These are phyloP conservation scores for Dictyostelium purpureum DNA, from an alignment of 78 protist species.

Conservation along the genomic window DNA sequence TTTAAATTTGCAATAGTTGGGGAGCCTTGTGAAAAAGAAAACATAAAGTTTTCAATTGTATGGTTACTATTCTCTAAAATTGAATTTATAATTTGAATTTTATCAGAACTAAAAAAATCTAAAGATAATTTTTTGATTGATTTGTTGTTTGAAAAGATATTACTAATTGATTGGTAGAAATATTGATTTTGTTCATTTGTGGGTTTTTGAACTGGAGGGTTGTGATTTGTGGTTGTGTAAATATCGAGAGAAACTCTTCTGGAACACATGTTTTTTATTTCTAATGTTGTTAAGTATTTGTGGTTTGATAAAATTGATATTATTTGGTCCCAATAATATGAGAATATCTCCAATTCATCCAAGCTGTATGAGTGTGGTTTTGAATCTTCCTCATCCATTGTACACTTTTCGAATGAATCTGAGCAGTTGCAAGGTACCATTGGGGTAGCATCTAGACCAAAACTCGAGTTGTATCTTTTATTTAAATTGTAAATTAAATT, in stretches of 20 bases:
- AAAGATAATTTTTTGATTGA: not conserved
- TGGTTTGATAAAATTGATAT: not conserved
- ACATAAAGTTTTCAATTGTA: too few species aligned
- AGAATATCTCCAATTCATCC: not conserved
- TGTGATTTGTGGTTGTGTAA: not conserved
- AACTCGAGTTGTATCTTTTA: not conserved
- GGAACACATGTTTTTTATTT: not conserved
- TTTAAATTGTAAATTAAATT: not conserved
- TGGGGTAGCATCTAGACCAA: not conserved
- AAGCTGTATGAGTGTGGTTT: too few species aligned
- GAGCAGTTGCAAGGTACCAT: not conserved
- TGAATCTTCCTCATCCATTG: not conserved
- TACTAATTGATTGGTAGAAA: not conserved
- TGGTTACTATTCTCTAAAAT: too few species aligned
- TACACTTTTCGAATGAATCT: not conserved
- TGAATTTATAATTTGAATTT: too few species aligned
- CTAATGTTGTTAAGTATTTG: not conserved
- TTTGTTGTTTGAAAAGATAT: not conserved
- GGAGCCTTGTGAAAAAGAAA: too few species aligned
- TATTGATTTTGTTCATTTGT: not conserved
- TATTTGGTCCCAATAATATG: not conserved
- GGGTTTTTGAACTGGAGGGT: too few species aligned
- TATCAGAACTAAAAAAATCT: too few species aligned
- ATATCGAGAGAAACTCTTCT: not conserved
- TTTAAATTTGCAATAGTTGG: too few species aligned